Evolutionary conservation across 345 rosid species (phyloP), one percentile per base, ranked within the genome.

Genomic region (Psidium guajava): DNA sequence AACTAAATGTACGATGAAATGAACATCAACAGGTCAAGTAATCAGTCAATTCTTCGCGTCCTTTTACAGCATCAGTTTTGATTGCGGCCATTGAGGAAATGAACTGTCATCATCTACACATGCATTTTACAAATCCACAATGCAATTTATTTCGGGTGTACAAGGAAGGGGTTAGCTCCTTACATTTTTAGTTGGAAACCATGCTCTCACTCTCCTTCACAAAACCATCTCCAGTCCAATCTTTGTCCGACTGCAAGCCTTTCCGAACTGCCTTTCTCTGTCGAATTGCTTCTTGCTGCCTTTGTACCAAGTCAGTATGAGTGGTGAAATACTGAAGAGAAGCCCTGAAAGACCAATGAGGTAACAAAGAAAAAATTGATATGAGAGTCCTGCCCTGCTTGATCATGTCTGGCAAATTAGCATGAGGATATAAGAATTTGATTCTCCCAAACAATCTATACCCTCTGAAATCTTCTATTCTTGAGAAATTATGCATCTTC

Each of bases 151-250:
- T 80, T n/a, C 16, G 28, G 44, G 22, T 81, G 82, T 82, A 27
- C 82, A 32, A 53, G 42, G 28, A 81, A 51, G 42, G 83, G 83
- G 61, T 54, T 82, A 82, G 58, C 25, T 82, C 40, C 3, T 64
- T 61, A 25, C 9, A 64, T 25, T 58, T 83, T 90, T 88, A 94
- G 91, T 95, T 96, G 47, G 98, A 98, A 88, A 95, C 98, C 99
- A 98, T 96, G 93, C 98, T 98, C 87, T 96, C 98, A 3, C 94
- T 89, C 91, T 96, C 99, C 22, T 92, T 92, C 74, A 96, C 99
- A 64, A 98, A 98, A 82, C 99, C 98, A 88, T 98, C 99, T 83
- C 98, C 98, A 0, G 99, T 98, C 99, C 99, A 95, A 53, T 98
- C 99, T 88, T 95, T 98, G 84, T 98, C 99, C 42, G 99, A 96